Evolutionary conservation across 345 rosid genomes (phyloP).

Genomic region (Nephelium lappaceum): DNA sequence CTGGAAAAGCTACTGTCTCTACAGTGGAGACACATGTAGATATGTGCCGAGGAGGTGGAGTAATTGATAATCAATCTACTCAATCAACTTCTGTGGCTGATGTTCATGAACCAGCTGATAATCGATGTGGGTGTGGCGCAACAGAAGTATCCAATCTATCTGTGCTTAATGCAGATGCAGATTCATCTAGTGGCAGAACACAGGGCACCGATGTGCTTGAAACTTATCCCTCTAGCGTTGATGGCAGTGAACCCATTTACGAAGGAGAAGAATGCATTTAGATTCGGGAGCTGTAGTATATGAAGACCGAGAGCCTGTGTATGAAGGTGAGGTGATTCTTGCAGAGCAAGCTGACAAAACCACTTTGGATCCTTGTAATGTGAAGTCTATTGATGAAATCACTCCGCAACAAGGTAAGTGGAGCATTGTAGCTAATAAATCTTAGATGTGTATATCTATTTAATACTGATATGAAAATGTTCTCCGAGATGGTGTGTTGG

Average conservation of each 20-base stretch:
- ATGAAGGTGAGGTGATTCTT: conserved; percentile 96
- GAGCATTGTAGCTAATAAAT: conserved; percentile 3
- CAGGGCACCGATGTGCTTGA: conserved; percentile 53
- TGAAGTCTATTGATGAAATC: conserved; percentile 53
- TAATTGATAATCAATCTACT: conserved; percentile 28
- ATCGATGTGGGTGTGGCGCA: conserved; percentile 29
- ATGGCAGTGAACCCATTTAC: conserved; percentile 88
- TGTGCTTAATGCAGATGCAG: conserved; percentile 46
- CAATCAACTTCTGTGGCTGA: conserved; percentile 23
- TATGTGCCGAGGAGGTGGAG: conserved; percentile 27
- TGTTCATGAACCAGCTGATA: conserved; percentile 41
- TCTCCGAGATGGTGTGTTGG: no score
- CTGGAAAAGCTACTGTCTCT: conserved; percentile 31
- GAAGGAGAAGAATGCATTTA: conserved; percentile 95
- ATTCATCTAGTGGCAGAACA: conserved; percentile 51
- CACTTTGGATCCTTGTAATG: conserved; percentile 39
- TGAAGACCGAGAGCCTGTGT: conserved; percentile 82
- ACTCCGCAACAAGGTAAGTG: conserved; percentile 72
- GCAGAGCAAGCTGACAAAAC: conserved; percentile 73
- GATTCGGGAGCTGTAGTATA: conserved; percentile 56
- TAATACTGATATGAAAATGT: conserved; percentile 4
- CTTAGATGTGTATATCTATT: conserved; percentile 4
- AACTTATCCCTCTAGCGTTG: conserved; percentile 52
- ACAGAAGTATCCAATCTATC: conserved; percentile 28
- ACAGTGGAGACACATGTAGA: conserved; percentile 25